These are phyloP conservation scores for Tylopilus sp. DNA, from an alignment of 768 basidiomycete species.

Conservation along the genomic window DNA sequence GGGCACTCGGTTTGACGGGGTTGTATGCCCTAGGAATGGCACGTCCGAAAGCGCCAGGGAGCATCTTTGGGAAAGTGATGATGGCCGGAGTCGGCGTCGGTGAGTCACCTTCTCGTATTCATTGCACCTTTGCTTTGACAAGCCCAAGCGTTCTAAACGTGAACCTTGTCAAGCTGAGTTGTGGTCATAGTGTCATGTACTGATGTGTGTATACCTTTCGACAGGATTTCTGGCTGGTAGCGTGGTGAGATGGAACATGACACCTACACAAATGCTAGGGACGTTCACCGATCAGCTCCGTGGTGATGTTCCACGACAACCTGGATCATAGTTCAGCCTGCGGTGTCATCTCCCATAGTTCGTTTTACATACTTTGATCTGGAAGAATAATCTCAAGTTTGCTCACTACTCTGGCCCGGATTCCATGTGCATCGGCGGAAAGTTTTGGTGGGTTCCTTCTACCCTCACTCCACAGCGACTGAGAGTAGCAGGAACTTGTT, in stretches of 20 bases:
- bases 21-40: slow-evolving; percentile 66
- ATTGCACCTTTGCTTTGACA: background rate
- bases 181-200: background rate
- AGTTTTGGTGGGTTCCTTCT: background rate
- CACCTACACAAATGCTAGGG: slow-evolving; percentile 22
- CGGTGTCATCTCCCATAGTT: background rate
- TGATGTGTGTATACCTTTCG: slow-evolving; percentile 4
- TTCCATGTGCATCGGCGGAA: background rate
- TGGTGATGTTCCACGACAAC: background rate
- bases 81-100: slow-evolving; percentile 63
- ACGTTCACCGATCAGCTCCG: slow-evolving; percentile 12
- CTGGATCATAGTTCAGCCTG: slow-evolving; percentile 3
- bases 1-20: slow-evolving; percentile 58
- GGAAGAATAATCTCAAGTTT: slow-evolving; percentile 1
- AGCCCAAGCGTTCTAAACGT: background rate
- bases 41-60: slow-evolving; percentile 60
- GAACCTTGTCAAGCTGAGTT: background rate
- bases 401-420: background rate
- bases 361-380: background rate
- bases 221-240: slow-evolving; percentile 31
- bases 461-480: background rate
- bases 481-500: background rate
- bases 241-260: slow-evolving; percentile 30
- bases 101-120: slow-evolving; percentile 29
- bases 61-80: slow-evolving; percentile 54